Evolutionary conservation across 1,139 yeast genomes (phyloP).

Genomic region (Geotrichum australiense): DNA sequence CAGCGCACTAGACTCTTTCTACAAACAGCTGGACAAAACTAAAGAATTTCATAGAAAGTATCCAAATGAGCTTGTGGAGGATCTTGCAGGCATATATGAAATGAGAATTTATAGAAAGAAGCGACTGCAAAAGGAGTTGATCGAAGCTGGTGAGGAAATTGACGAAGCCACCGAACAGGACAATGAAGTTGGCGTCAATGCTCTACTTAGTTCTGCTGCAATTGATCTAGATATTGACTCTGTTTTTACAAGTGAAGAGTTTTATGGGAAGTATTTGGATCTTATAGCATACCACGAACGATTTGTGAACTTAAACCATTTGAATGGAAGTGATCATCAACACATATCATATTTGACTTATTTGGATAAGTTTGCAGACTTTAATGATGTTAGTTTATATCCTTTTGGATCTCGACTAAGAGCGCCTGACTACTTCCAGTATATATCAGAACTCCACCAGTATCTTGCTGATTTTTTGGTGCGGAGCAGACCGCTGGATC

Average conservation of each 20-base stretch:
- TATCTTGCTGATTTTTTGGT: constrained; percentile 45
- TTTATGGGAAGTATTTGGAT: constrained; percentile 60
- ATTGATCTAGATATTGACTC: constrained; percentile 42
- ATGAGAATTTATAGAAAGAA: constrained; percentile 22
- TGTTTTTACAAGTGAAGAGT: constrained; percentile 54
- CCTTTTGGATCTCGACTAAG: constrained; percentile 23
- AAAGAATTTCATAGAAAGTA: constrained; percentile 32
- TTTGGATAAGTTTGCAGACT: constrained; percentile 41
- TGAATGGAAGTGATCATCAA: constrained; percentile 17
- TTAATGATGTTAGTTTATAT: constrained; percentile 30
- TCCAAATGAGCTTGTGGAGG: constrained; percentile 35
- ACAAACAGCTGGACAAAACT: constrained; percentile 36
- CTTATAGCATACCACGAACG: constrained; percentile 43
- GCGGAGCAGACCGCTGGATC: constrained; percentile 47
- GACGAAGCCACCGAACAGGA: constrained; percentile 22
- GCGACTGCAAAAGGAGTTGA: constrained; percentile 15
- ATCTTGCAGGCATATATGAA: constrained; percentile 35
- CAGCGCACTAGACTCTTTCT: constrained; percentile 40
- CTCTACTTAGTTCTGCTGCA: constrained; percentile 35
- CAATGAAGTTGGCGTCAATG: constrained; percentile 19
- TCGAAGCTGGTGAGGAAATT: constrained; percentile 15
- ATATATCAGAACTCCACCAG: constrained; percentile 39
- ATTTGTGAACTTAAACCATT: constrained; percentile 43
- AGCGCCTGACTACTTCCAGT: constrained; percentile 38
- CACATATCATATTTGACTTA: constrained; percentile 46